phyloP scores from a whole-genome alignment of 768 basidiomycete genomes.

The Lactarius hatsudake region DNA sequence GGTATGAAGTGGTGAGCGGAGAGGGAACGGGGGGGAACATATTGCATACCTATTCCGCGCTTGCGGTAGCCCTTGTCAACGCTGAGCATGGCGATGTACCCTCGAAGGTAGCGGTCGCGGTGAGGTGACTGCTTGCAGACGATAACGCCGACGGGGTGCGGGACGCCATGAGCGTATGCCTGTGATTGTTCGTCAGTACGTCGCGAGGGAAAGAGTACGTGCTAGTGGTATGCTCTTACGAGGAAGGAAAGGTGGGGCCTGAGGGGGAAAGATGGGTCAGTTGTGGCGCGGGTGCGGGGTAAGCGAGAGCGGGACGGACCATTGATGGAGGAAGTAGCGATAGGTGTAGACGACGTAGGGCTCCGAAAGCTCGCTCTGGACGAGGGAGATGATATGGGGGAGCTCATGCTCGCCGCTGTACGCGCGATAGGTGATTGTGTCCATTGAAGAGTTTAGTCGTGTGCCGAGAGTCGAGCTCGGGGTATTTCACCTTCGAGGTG shows the following conservation, averaged over 20 bases:
- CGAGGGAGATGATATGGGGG: constrained; percentile 79
- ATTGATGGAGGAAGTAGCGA: constrained; percentile 94
- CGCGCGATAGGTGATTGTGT: constrained; percentile 52
- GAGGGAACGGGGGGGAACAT: constrained; percentile 33
- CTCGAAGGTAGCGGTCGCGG: constrained; percentile 68
- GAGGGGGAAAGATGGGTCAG: constrained; percentile 18
- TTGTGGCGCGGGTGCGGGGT: constrained; percentile 30
- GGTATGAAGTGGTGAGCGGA: not conserved
- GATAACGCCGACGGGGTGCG: constrained; percentile 79
- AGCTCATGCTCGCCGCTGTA: constrained; percentile 78
- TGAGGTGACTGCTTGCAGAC: constrained; percentile 97
- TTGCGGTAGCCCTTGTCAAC: constrained; percentile 84
- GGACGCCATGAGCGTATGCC: constrained; percentile 18
- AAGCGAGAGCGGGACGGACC: constrained; percentile 53
- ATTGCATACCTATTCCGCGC: constrained; percentile 97
- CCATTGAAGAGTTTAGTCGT: constrained; percentile 17
- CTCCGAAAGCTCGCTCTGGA: constrained; percentile 90
- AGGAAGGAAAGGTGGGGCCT: constrained; percentile 92
- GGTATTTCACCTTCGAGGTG: not conserved
- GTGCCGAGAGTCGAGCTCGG: not conserved
- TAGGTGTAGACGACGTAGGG: constrained; percentile 97
- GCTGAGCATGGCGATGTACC: constrained; percentile 98
- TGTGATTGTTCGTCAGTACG: not conserved
- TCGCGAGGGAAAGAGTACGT: not conserved
- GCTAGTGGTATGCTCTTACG: constrained; percentile 36